A percentile compares a stretch with the other conserved stretches of the same genome.
phyloP scores from a whole-genome alignment of 805 yeast genomes.

The Metschnikowia noctiluminum region DNA sequence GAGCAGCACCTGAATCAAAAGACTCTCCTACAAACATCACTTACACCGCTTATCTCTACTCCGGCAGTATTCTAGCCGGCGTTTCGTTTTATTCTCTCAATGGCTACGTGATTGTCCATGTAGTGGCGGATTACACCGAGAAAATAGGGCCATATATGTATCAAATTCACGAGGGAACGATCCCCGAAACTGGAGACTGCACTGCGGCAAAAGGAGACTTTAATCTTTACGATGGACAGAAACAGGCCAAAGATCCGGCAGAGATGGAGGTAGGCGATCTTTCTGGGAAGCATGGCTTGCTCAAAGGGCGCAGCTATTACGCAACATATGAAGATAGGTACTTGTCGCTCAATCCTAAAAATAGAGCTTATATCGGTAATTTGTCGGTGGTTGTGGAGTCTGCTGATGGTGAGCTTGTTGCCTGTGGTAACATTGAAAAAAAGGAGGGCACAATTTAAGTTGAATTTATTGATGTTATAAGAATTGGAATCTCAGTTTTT shows the following conservation, averaged over 20 bases:
- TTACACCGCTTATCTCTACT: slow-evolving; percentile 25
- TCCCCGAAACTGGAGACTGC: slow-evolving; percentile 31
- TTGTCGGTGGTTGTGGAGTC: slow-evolving; percentile 37
- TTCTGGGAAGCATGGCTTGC: slow-evolving; percentile 36
- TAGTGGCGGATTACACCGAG: slow-evolving; percentile 16
- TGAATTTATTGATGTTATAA: too few species aligned
- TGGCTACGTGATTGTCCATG: slow-evolving; percentile 31
- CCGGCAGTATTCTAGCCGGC: slow-evolving; percentile 23
- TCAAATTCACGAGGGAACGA: slow-evolving; percentile 36
- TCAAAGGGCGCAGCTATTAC: slow-evolving; percentile 23
- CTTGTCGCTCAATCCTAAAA: slow-evolving; percentile 28
- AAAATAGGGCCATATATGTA: slow-evolving; percentile 39
- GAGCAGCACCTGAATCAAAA: slow-evolving; percentile 23
- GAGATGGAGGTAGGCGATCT: slow-evolving; percentile 37
- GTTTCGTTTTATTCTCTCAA: slow-evolving; percentile 28
- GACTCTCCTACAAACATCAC: slow-evolving; percentile 29
- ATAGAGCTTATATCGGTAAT: slow-evolving; percentile 23
- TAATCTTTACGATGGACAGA: slow-evolving; percentile 35
- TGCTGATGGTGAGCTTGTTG: slow-evolving; percentile 28
- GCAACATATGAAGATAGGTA: slow-evolving; percentile 28
- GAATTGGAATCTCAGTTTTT: too few species aligned
- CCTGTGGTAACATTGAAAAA: slow-evolving; percentile 37
- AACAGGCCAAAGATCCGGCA: slow-evolving; percentile 22
- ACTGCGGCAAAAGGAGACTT: slow-evolving; percentile 34
- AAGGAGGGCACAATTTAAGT: too few species aligned